These are phyloP conservation scores for Fusarium protoensiforme DNA, from an alignment of 2,329 filamentous ascomycete species.

Conservation along the genomic window DNA sequence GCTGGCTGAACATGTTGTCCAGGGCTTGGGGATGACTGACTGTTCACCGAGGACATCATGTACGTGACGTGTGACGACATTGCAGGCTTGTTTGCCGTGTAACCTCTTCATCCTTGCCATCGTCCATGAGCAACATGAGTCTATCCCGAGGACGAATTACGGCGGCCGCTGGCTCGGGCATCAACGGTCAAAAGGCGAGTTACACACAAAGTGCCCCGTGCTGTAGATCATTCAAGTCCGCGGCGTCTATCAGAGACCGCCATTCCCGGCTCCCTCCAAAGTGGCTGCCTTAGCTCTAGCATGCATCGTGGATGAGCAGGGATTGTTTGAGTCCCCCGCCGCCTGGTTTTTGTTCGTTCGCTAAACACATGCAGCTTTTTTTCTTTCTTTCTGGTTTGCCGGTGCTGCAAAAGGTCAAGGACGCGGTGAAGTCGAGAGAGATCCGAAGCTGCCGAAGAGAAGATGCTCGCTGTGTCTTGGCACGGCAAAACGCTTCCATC, in stretches of 20 bases:
- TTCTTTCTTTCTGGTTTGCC: not conserved
- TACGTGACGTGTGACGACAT: constrained; percentile 4
- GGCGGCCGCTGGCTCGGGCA: not conserved
- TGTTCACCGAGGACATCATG: not conserved
- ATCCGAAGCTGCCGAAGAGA: constrained; percentile 22
- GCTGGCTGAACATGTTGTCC: not conserved
- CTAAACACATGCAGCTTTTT: constrained; percentile 1
- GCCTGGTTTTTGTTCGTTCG: not conserved
- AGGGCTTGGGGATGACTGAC: not conserved
- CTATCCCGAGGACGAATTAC: not conserved
- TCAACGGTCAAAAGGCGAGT: not conserved
- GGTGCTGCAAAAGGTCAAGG: not conserved
- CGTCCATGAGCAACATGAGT: not conserved
- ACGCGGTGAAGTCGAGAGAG: not conserved
- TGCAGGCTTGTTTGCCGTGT: not conserved
- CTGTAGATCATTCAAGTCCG: not conserved
- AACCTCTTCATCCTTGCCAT: not conserved
- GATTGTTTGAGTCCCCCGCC: not conserved
- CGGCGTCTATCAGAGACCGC: not conserved
- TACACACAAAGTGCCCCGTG: not conserved
- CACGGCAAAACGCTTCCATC: constrained; percentile 1
- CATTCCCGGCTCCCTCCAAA: not conserved
- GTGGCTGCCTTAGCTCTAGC: not conserved
- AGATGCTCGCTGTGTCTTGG: constrained; percentile 9
- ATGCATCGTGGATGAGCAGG: not conserved